A percentile compares a stretch with the other conserved stretches of the same genome.
Conservation (phyloP, 1,139 yeast genomes). For the Hansenula sp. region DNA sequence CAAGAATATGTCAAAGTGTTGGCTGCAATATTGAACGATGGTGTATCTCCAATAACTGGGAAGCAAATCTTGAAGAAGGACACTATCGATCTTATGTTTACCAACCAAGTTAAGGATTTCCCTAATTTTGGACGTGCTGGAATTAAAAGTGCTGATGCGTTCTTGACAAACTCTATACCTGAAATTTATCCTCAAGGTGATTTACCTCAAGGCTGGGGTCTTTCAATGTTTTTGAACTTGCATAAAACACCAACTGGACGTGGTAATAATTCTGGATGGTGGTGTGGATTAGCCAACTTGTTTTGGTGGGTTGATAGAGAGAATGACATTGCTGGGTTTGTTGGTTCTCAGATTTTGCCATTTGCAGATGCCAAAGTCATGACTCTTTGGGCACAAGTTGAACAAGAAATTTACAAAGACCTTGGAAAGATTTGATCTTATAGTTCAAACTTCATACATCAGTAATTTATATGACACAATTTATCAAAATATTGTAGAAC, state of each 20-base stretch:
- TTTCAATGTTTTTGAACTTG: constrained; percentile 16
- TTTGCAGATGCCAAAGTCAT: constrained; percentile 24
- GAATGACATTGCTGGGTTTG: constrained; percentile 30
- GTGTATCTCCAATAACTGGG: constrained; percentile 29
- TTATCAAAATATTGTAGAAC: background rate
- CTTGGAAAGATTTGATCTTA: background rate
- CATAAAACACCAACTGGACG: constrained; percentile 26
- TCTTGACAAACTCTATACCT: constrained; percentile 11
- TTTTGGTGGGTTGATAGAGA: constrained; percentile 33
- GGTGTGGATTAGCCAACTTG: constrained; percentile 34
- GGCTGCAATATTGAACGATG: constrained; percentile 31
- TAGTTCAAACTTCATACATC: too few species aligned
- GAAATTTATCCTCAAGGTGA: constrained; percentile 15
- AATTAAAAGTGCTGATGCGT: constrained; percentile 3
- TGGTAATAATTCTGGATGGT: constrained; percentile 27
- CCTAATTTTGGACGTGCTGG: constrained; percentile 1
- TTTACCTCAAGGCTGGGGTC: constrained; percentile 22
- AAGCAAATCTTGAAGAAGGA: constrained; percentile 23
- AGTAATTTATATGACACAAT: too few species aligned
- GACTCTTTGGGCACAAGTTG: constrained; percentile 20
- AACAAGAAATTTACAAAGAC: constrained; percentile 6
- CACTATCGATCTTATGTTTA: constrained; percentile 22
- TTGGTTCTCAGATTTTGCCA: constrained; percentile 29
- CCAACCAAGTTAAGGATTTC: constrained; percentile 11
- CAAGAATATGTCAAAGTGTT: constrained; percentile 31